A percentile compares a stretch with the other conserved stretches of the same genome.
phyloP scores from a whole-genome alignment of 2,329 filamentous ascomycete species.

The Colletotrichum cuscutae region DNA sequence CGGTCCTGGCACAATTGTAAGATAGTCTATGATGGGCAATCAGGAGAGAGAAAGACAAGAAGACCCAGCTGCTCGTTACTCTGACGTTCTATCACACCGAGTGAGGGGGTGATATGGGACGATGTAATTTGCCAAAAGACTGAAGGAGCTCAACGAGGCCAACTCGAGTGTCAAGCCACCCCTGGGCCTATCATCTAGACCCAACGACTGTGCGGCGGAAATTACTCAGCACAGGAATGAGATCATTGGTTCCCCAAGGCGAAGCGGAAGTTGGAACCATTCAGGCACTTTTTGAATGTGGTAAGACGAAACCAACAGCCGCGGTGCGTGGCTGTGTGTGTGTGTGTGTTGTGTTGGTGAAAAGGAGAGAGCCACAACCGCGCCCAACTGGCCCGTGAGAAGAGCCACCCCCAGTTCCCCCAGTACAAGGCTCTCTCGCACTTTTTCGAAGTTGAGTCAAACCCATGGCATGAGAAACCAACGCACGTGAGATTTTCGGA shows the following conservation, averaged over 20 bases:
- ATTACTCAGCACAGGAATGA: neutral
- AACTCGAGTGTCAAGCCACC: too few species aligned
- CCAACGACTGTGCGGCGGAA: too few species aligned
- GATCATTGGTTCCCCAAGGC: neutral
- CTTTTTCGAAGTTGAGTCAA: neutral
- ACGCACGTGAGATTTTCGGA: neutral
- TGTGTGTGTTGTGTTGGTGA: neutral
- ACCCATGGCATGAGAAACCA: neutral
- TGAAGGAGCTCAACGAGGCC: too few species aligned
- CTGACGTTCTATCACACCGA: neutral
- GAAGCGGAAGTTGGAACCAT: conserved; percentile 8
- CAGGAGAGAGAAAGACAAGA: neutral
- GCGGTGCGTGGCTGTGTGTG: neutral
- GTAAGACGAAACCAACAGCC: conserved; percentile 23
- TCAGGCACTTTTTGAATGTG: conserved; percentile 36
- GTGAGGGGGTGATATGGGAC: neutral
- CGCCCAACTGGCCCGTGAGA: neutral
- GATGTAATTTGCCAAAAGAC: neutral
- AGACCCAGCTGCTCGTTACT: neutral
- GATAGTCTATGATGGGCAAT: neutral
- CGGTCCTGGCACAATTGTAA: neutral
- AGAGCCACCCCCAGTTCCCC: neutral
- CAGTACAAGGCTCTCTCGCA: neutral
- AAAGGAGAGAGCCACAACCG: neutral
- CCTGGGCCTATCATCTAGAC: too few species aligned